Evolutionary conservation across 345 rosid genomes (phyloP), one percentile per base, ranked within the genome.

Genomic region (Citrus medica): DNA sequence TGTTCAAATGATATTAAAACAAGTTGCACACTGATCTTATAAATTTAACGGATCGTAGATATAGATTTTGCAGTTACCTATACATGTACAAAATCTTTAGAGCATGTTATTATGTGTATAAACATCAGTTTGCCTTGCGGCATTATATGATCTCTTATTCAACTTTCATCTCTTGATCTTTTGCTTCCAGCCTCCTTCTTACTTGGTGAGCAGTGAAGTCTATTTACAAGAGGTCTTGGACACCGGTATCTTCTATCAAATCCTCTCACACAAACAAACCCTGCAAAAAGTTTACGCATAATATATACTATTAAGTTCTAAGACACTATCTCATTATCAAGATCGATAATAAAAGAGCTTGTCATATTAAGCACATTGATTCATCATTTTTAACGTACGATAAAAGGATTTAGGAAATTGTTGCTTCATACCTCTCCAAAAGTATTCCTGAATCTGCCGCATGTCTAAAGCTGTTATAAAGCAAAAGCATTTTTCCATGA

Each of bases 231-330:
- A 38, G 78, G 82, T 32, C 69, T 62, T 7, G 94, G 90, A 48
- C 32, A 64, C 27, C 88, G 25, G 0, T 46, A 46, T 24, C 74
- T 58, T 7, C 83, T 35, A 8, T 94, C 84, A 27, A 87, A 86
- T 53, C 88, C 97, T 82, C 93, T 85, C 56, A 87, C 79, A 42
- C 98, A 91, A 60, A 90, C 27, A 71, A 81, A 85, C 4, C 94
- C 94, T 89, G 59, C 67, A 74, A 69, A 65, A 33, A 53, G 19
- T 17, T 4, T 53, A 1, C 0, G 7, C 22, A 0, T 53, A 13
- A 42, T 51, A 51, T 4, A 4, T 16, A 16, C 6, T 4, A 4
- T 19, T 53, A 53, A 17, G 58, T 19, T 53, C 58, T 53, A 53
- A 53, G 6, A 53, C 22, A 14, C 22, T 53, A 21, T 53, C 58